Percentiles rank a stretch among this genome's conserved stretches.
These are phyloP conservation scores for Ceratopteris richardii DNA, from an alignment of 75 land plant species.

Conservation along the genomic window DNA sequence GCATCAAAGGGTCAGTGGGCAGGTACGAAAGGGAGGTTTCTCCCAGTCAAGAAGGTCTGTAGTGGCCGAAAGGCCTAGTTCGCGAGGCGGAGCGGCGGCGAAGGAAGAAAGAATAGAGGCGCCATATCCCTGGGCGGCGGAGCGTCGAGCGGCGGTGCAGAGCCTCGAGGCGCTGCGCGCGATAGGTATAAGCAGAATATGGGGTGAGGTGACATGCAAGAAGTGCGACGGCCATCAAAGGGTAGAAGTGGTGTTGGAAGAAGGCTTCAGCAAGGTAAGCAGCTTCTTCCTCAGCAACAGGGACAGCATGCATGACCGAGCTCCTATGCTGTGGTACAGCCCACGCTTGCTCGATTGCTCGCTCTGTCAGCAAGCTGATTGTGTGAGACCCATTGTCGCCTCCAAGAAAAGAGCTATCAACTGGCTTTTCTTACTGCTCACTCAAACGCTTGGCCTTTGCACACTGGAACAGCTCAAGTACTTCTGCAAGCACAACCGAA, in stretches of 20 bases:
- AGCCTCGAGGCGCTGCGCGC: slow-evolving; percentile 16
- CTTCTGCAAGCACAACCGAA: slow-evolving; percentile 72
- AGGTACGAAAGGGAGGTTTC: too few relatives aligned
- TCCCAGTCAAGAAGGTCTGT: too few relatives aligned
- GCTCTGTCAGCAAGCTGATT: slow-evolving; percentile 38
- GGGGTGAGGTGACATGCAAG: slow-evolving; percentile 36
- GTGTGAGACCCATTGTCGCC: slow-evolving; percentile 46
- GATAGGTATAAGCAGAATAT: slow-evolving; percentile 14
- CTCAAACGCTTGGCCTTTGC: slow-evolving; percentile 55
- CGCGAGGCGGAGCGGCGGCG: slow-evolving; percentile 6
- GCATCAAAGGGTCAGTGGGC: too few relatives aligned
- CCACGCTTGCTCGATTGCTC: slow-evolving; percentile 48
- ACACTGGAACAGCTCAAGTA: slow-evolving; percentile 76
- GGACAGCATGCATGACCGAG: slow-evolving; percentile 57
- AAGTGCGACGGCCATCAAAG: slow-evolving; percentile 25
- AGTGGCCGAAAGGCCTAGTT: too few relatives aligned
- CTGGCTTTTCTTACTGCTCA: slow-evolving; percentile 78
- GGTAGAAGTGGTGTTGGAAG: slow-evolving; percentile 24
- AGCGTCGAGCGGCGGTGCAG: slow-evolving; percentile 22
- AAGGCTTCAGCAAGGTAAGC: slow-evolving; percentile 15
- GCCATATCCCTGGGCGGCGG: slow-evolving; percentile 36
- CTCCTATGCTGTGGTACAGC: slow-evolving; percentile 51
- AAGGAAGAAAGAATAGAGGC: slow-evolving; percentile 26
- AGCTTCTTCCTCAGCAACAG: slow-evolving; percentile 23
- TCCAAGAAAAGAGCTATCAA: slow-evolving; percentile 58